Percentiles rank a stretch among this genome's conserved stretches.
phyloP scores from a whole-genome alignment of 1,284 basidiomycete species.

The Moniliophthora roreri region DNA sequence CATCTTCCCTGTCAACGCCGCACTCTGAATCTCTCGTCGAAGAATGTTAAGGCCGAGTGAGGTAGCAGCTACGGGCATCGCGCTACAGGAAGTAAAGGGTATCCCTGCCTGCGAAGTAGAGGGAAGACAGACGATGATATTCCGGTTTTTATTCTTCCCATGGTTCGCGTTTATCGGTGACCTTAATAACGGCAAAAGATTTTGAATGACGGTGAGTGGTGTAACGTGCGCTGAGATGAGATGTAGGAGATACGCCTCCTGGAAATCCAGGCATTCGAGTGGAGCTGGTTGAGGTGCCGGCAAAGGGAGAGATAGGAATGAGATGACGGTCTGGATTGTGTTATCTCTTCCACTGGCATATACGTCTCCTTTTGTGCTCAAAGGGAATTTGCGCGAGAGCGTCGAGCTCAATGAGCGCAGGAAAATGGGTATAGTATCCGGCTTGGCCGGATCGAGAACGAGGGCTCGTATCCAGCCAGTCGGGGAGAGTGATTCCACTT shows the following conservation, averaged over 20 bases:
- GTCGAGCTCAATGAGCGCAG: conserved; percentile 76
- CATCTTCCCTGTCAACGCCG: conserved; percentile 48
- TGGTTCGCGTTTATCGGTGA: conserved; percentile 21
- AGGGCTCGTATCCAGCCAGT: conserved; percentile 77
- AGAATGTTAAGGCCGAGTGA: conserved; percentile 69
- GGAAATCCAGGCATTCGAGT: conserved; percentile 68
- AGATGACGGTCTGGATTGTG: conserved; percentile 70
- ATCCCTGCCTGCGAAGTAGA: conserved; percentile 68
- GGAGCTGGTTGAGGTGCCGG: conserved; percentile 48
- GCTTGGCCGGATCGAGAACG: conserved; percentile 74
- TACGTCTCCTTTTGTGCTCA: conserved; percentile 75
- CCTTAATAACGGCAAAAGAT: conserved; percentile 72
- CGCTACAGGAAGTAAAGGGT: conserved; percentile 63
- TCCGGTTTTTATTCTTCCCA: conserved; percentile 42
- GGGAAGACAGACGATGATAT: conserved; percentile 70
- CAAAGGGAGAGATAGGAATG: conserved; percentile 60
- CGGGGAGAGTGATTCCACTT: conserved; percentile 59
- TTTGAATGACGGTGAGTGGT: conserved; percentile 73
- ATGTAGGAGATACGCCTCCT: conserved; percentile 62
- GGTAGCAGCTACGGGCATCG: conserved; percentile 73
- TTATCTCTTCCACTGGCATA: conserved; percentile 62
- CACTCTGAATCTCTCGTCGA: conserved; percentile 64
- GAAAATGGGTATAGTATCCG: conserved; percentile 69
- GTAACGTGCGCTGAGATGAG: conserved; percentile 71
- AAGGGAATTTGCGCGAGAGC: conserved; percentile 78